Conservation (phyloP, 352 stramenopile species). For the Pythium sp. region DNA sequence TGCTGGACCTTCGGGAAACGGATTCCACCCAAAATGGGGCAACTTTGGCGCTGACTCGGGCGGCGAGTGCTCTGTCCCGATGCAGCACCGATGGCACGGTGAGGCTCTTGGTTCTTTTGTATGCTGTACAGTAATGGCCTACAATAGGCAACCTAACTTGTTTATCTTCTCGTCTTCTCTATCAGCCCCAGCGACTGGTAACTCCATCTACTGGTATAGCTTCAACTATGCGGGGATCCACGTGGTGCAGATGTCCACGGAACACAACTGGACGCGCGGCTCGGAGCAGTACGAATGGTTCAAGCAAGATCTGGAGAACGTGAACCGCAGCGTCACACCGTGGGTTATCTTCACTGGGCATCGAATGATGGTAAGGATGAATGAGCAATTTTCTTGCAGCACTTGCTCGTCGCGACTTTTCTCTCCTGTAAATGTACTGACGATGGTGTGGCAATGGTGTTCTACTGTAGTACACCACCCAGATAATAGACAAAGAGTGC, state of each 20-base stretch:
- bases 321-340: constrained; percentile 82
- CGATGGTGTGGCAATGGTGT: not conserved
- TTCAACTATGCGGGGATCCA: constrained; percentile 87
- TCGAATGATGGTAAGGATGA: constrained; percentile 71
- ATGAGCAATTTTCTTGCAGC: not conserved
- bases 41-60: constrained; percentile 64
- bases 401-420: not conserved
- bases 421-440: not conserved
- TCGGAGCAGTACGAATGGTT: constrained; percentile 89
- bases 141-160: not conserved
- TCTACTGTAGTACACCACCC: constrained; percentile 1
- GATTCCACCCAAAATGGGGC: constrained; percentile 64
- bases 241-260: constrained; percentile 88
- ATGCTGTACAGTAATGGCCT: too few species aligned
- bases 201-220: constrained; percentile 87
- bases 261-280: constrained; percentile 87
- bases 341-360: constrained; percentile 91
- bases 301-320: constrained; percentile 58
- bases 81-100: constrained; percentile 69
- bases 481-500: constrained; percentile 5
- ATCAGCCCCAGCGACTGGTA: constrained; percentile 54
- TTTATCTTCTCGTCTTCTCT: not conserved
- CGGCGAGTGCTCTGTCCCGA: constrained; percentile 67
- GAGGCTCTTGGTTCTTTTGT: constrained; percentile 4
- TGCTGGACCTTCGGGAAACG: constrained; percentile 32